These are phyloP conservation scores for Harringtonia lauricola DNA, from an alignment of 2,329 filamentous ascomycete species.

Conservation along the genomic window DNA sequence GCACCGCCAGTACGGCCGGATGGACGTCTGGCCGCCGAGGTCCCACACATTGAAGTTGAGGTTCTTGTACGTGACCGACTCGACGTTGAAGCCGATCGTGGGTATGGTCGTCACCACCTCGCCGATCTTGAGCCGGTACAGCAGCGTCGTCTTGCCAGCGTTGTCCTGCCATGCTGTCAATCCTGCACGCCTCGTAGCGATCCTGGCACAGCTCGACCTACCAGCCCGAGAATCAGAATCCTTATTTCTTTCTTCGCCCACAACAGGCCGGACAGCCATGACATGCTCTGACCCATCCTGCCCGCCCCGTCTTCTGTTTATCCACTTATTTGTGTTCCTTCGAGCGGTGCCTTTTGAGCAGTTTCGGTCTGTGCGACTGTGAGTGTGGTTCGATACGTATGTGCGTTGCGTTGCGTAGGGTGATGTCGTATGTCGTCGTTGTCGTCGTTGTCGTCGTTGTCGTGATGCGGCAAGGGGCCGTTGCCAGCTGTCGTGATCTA, in stretches of 20 bases:
- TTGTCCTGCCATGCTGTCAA: conserved; percentile 61
- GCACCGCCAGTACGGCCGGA: conserved; percentile 97
- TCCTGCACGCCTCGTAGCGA: no score
- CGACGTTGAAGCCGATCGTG: conserved; percentile 98
- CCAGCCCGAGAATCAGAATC: conserved; percentile 87
- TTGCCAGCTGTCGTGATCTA: not conserved
- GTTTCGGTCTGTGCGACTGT: no score
- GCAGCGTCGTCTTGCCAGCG: conserved; percentile 91
- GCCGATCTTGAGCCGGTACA: conserved; percentile 97
- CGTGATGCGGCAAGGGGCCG: no score
- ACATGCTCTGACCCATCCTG: conserved; percentile 54
- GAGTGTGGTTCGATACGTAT: no score
- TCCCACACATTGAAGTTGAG: conserved; percentile 99
- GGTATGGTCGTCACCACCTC: conserved; percentile 99
- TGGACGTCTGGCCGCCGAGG: conserved; percentile 94
- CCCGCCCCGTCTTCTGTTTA: not conserved
- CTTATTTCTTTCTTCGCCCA: conserved; percentile 97
- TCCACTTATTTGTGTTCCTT: not conserved
- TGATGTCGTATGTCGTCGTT: no score
- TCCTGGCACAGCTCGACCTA: no score
- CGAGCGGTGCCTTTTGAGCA: no score
- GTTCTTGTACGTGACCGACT: conserved; percentile 97
- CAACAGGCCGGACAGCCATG: conserved; percentile 60
- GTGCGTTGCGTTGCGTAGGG: no score
- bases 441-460: no score